phyloP scores from a whole-genome alignment of 2,329 filamentous ascomycete genomes.

The Nemania serpens region DNA sequence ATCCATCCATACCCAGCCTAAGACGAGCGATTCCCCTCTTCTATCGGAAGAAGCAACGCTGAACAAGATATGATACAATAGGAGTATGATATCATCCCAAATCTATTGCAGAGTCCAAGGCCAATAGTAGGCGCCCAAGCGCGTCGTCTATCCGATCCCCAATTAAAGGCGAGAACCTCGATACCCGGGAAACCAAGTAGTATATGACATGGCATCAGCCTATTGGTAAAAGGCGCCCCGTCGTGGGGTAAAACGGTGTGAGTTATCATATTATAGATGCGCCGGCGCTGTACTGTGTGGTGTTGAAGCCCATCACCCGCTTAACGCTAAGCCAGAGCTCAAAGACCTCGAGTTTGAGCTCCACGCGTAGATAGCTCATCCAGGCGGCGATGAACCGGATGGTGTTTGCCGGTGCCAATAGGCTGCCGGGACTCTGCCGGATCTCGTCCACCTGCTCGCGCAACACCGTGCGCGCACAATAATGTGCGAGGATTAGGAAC shows the following conservation, averaged over 20 bases:
- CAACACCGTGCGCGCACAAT: slow-evolving; percentile 69
- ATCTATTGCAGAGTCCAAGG: background rate
- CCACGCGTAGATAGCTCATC: slow-evolving; percentile 62
- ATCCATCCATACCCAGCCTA: background rate
- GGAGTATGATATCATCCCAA: background rate
- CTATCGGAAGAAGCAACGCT: slow-evolving; percentile 3
- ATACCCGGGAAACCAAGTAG: background rate
- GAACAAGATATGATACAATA: background rate
- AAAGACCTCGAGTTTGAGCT: slow-evolving; percentile 66
- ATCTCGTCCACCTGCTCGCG: slow-evolving; percentile 67
- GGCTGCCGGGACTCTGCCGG: slow-evolving; percentile 51
- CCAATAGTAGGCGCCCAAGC: background rate
- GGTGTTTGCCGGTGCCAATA: slow-evolving; percentile 63
- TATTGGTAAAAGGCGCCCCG: background rate
- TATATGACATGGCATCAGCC: background rate
- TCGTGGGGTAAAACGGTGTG: too few relatives aligned
- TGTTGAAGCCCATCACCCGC: slow-evolving; percentile 48
- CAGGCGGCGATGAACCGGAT: slow-evolving; percentile 60
- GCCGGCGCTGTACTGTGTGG: slow-evolving; percentile 15
- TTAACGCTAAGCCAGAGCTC: slow-evolving; percentile 65
- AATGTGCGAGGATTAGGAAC: slow-evolving; percentile 71
- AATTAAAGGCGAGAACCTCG: background rate
- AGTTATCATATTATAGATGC: slow-evolving; percentile 10
- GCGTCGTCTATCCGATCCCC: background rate
- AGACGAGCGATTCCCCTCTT: background rate